A percentile compares a stretch with the other conserved stretches of the same genome.
These are phyloP conservation scores for Naganishia vaughanmartiniae DNA, from an alignment of 768 basidiomycete genomes.

Conservation along the genomic window DNA sequence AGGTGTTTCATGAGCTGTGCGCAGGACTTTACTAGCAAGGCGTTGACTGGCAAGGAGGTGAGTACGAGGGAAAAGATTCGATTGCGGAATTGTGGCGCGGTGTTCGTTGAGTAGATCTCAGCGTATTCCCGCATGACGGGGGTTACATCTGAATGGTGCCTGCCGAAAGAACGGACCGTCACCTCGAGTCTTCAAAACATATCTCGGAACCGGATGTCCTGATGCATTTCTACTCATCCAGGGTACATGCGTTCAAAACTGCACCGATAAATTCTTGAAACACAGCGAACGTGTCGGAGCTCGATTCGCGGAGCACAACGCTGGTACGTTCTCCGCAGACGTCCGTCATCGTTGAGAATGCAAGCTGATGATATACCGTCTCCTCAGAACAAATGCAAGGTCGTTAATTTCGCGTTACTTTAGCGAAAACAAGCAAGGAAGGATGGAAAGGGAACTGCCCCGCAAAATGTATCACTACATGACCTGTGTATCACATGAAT, in stretches of 20 bases:
- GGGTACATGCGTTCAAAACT: constrained; percentile 88
- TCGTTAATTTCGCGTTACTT: not conserved
- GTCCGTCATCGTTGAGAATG: not conserved
- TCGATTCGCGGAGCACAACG: constrained; percentile 86
- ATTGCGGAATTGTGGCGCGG: not conserved
- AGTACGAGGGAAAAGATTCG: constrained; percentile 9
- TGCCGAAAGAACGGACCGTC: no score
- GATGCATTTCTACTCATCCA: constrained; percentile 48
- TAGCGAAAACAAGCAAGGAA: not conserved
- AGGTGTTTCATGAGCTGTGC: constrained; percentile 92
- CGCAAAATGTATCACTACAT: constrained; percentile 15
- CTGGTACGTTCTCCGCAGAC: constrained; percentile 61
- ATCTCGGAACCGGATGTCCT: not conserved
- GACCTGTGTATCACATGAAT: constrained; percentile 10
- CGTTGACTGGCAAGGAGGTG: constrained; percentile 89
- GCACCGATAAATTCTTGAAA: constrained; percentile 96
- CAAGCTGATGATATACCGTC: not conserved
- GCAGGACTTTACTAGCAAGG: constrained; percentile 95
- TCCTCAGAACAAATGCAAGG: constrained; percentile 19
- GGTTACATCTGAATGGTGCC: no score
- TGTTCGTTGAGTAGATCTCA: not conserved
- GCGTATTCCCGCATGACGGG: not conserved
- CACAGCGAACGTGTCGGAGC: constrained; percentile 91
- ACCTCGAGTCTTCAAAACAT: not conserved
- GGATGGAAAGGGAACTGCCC: no score